A percentile compares a stretch with the other conserved stretches of the same genome.
Evolutionary conservation across 352 stramenopile genomes (phyloP).

Genomic region (Pythium phragmiticola): DNA sequence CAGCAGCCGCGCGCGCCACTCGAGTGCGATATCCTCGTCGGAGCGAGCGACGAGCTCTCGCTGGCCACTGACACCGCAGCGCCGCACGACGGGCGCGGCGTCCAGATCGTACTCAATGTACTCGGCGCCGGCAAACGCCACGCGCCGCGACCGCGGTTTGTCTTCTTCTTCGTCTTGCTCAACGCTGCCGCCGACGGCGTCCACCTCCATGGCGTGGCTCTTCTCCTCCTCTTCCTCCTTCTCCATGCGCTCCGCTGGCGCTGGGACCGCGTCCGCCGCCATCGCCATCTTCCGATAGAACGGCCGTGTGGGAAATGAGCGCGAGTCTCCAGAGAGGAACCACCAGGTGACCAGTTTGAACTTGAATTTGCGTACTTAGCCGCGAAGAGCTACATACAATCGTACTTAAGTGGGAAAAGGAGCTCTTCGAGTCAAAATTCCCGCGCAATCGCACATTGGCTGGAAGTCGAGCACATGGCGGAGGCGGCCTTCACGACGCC

Average conservation of each 20-base stretch:
- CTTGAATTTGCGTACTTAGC: conserved; percentile 19
- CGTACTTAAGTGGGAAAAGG: conserved; percentile 7
- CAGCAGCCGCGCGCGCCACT: conserved; percentile 38
- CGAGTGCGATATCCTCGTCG: conserved; percentile 30
- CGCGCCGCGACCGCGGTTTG: conserved; percentile 21
- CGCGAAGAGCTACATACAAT: not conserved
- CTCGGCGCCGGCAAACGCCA: conserved; percentile 50
- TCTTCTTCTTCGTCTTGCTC: not conserved
- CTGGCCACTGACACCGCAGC: conserved; percentile 23
- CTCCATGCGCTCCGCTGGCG: not conserved
- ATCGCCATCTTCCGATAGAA: not conserved
- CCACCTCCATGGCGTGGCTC: conserved; percentile 2
- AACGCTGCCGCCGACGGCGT: not conserved
- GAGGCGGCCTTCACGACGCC: conserved; percentile 10
- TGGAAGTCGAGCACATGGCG: not conserved
- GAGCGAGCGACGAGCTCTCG: not conserved
- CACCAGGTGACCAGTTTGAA: conserved; percentile 16
- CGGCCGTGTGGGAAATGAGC: not conserved
- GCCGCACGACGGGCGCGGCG: conserved; percentile 41
- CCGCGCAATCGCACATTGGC: not conserved
- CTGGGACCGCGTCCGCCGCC: not conserved
- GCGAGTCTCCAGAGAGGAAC: conserved; percentile 1
- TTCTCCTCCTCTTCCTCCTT: not conserved
- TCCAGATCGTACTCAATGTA: conserved; percentile 64
- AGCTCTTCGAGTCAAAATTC: not conserved